A percentile compares a stretch with the other conserved stretches of the same genome.
Evolutionary conservation across 768 basidiomycete species (phyloP).

Genomic region (Pholiota molesta): DNA sequence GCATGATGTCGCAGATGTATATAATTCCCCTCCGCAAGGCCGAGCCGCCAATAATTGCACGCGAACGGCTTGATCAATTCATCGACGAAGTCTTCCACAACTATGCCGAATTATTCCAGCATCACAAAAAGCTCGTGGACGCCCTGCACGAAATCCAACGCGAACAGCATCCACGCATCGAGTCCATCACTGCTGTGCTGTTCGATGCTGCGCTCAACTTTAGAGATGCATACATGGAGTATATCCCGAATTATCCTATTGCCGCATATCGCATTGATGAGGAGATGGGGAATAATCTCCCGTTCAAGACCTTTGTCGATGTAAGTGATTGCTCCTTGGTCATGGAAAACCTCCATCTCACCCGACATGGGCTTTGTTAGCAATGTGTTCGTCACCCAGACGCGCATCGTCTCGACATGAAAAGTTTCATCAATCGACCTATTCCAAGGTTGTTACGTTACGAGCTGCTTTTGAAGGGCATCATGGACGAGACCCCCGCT

Average conservation of each 20-base stretch:
- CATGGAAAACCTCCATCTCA: background rate
- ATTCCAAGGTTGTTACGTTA: conserved; percentile 91
- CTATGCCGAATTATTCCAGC: conserved; percentile 70
- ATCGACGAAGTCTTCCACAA: conserved; percentile 91
- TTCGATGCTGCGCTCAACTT: conserved; percentile 91
- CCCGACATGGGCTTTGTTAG: background rate
- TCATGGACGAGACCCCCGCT: conserved; percentile 73
- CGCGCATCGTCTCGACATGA: conserved; percentile 86
- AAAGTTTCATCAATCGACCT: conserved; percentile 90
- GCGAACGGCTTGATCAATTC: conserved; percentile 72
- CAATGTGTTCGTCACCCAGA: conserved; percentile 63
- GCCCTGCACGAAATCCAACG: conserved; percentile 84
- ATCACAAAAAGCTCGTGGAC: conserved; percentile 79
- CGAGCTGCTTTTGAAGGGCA: conserved; percentile 78
- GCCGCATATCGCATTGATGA: conserved; percentile 88
- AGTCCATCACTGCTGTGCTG: conserved; percentile 82
- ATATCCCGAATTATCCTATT: conserved; percentile 90
- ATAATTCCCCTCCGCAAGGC: conserved; percentile 73
- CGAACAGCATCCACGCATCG: conserved; percentile 83
- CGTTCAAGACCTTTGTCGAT: conserved; percentile 81
- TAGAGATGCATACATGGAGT: conserved; percentile 90
- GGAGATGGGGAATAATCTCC: conserved; percentile 78
- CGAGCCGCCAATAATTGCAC: conserved; percentile 79
- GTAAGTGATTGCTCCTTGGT: conserved; percentile 42
- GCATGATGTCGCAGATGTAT: conserved; percentile 63